Evolutionary conservation across 495 filamentous ascomycete species (phyloP).

Genomic region (Xylaria venustula): DNA sequence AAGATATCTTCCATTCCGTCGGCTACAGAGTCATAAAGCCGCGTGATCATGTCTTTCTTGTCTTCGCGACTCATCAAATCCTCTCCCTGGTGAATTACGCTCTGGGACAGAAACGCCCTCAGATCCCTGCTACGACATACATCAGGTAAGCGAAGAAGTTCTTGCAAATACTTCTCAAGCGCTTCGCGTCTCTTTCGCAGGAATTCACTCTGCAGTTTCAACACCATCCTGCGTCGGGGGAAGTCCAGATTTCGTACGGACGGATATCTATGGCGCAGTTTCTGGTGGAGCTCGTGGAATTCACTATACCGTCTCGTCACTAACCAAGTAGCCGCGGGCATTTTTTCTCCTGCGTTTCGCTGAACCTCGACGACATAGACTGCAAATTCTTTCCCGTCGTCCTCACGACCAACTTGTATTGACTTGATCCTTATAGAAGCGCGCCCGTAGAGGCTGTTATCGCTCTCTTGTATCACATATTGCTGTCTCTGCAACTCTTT

Average conservation of each 20-base stretch:
- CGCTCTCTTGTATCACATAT: constrained; percentile 95
- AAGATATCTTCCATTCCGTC: constrained; percentile 98
- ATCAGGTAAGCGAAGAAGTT: constrained; percentile 81
- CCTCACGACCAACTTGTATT: constrained; percentile 86
- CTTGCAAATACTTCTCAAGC: constrained; percentile 81
- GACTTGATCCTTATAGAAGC: constrained; percentile 85
- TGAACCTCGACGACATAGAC: constrained; percentile 91
- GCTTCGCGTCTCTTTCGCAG: constrained; percentile 80
- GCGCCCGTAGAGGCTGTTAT: constrained; percentile 94
- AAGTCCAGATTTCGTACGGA: constrained; percentile 89
- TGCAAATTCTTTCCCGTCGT: constrained; percentile 90
- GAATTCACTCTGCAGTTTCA: constrained; percentile 96
- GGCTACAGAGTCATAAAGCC: constrained; percentile 92
- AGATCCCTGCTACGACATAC: constrained; percentile 93
- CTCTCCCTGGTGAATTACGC: constrained; percentile 63
- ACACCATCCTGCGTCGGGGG: constrained; percentile 83
- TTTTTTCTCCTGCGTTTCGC: constrained; percentile 82
- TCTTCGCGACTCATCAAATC: constrained; percentile 51
- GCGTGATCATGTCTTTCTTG: constrained; percentile 85
- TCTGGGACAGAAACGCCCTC: constrained; percentile 90
- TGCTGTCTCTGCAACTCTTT: constrained; percentile 97
- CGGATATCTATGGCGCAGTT: constrained; percentile 77
- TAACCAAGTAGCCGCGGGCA: constrained; percentile 80
- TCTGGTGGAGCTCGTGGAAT: constrained; percentile 93
- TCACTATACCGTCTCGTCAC: constrained; percentile 88